Evolutionary conservation across 441 rosid genomes (phyloP).

Genomic region (Erodium texanum): DNA sequence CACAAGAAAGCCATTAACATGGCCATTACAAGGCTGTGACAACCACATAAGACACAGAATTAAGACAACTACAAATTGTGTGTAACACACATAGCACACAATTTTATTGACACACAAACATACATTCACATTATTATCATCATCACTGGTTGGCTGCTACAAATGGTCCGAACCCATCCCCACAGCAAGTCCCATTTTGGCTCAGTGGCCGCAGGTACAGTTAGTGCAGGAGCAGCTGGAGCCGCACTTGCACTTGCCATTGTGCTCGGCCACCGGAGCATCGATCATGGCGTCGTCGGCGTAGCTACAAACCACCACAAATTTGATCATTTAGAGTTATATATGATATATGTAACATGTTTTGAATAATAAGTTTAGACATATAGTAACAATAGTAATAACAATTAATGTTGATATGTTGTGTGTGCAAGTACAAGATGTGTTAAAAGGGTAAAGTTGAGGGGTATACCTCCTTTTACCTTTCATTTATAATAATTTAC

Average conservation of each 20-base stretch:
- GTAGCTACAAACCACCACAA: slow-evolving; percentile 33
- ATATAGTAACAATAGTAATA: too few species aligned
- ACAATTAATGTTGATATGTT: too few species aligned
- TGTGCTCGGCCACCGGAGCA: slow-evolving; percentile 43
- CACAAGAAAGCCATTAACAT: slow-evolving; percentile 16
- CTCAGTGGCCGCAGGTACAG: slow-evolving; percentile 46
- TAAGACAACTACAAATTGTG: not conserved
- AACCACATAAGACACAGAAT: slow-evolving; percentile 4
- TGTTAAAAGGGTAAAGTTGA: too few species aligned
- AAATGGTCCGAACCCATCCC: not conserved
- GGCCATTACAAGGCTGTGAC: slow-evolving; percentile 20
- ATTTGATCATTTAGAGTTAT: too few species aligned
- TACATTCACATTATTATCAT: slow-evolving; percentile 17
- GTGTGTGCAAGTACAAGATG: too few species aligned
- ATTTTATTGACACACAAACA: not conserved
- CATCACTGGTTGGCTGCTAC: not conserved
- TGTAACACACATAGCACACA: not conserved
- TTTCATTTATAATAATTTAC: too few species aligned
- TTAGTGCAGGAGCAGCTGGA: slow-evolving; percentile 42
- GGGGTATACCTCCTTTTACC: too few species aligned
- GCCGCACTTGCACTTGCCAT: slow-evolving; percentile 76
- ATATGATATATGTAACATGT: too few species aligned
- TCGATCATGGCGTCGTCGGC: slow-evolving; percentile 35
- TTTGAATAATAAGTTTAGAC: too few species aligned
- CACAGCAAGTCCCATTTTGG: not conserved